phyloP scores from a whole-genome alignment of 2,329 filamentous ascomycete species.

The Diaporthe vexans region DNA sequence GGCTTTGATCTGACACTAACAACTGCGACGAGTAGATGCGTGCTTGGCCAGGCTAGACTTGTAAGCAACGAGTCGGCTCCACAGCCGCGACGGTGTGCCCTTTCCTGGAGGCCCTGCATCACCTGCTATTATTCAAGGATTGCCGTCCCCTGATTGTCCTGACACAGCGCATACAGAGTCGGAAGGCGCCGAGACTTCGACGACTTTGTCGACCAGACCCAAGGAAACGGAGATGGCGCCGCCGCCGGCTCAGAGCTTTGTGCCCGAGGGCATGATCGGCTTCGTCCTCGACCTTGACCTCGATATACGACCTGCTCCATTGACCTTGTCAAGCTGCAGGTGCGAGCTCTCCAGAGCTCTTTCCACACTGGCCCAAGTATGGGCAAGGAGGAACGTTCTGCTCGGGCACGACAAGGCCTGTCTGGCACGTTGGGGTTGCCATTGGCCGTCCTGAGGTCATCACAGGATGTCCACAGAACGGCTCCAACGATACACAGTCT shows the following conservation, averaged over 20 bases:
- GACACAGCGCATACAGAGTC: conserved; percentile 12
- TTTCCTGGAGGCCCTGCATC: not conserved
- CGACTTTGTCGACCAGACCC: not conserved
- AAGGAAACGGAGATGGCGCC: not conserved
- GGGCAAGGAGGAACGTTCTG: no score
- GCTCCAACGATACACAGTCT: conserved; percentile 20
- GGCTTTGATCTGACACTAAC: conserved; percentile 10
- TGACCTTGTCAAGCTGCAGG: not conserved
- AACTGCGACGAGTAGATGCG: not conserved
- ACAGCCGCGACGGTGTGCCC: not conserved
- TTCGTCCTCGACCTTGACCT: not conserved
- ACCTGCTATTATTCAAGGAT: conserved; percentile 6
- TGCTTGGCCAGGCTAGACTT: not conserved
- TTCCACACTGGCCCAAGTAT: not conserved
- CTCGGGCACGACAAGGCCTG: not conserved
- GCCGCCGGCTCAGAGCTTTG: not conserved
- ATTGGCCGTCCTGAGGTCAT: not conserved
- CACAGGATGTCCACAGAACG: conserved; percentile 5
- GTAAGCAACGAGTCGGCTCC: not conserved
- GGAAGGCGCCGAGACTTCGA: conserved; percentile 16
- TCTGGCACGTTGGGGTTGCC: not conserved
- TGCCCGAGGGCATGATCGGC: not conserved
- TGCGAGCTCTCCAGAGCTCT: not conserved
- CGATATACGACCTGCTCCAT: not conserved
- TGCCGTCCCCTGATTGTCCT: not conserved